Base-by-base conservation (phyloP, 2,329 filamentous ascomycete genomes). In the Chaetomium olivaceum region DNA sequence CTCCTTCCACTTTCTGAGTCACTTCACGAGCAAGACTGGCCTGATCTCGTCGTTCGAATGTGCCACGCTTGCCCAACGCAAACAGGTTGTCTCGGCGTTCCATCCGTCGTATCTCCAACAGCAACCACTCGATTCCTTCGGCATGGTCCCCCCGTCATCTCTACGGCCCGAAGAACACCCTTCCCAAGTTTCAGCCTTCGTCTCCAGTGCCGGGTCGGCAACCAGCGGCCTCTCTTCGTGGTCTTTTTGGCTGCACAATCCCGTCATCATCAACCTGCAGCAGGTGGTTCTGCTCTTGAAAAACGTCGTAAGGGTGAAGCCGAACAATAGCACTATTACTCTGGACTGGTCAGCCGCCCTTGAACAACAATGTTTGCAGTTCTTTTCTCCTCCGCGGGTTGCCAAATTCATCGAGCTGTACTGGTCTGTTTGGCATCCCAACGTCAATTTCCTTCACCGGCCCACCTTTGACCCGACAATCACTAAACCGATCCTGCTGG, bases 371-470 rank as follows among this genome's bases (percentile, higher is more conserved):
- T 74, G 72, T 36, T 66, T 73, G 21, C 60, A 71, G 27, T 74
- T 74, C 67, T 74, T 74, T 46, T 72, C 71, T 1, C 71, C 71
- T 1, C 61, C 59, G 0, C 74, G 74, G 39, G 62, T 78, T 27
- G 70, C 73, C 39, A 74, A 72, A 39, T 76, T 72, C 31, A 67
- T 78, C 9, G 71, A 73, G 7, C 64, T 77, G 6, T 79, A 76
- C 64, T 79, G 77, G 77, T 71, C 73, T 0, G 70, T 76, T 11
- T 78, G 77, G 77, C 73, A 77, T 65, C 75, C 77, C 3, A 77
- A 79, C 60, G 72, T 77, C 61, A 76, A 74, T 58, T 71, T 77
- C 23, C 59, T 77, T 2, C 77, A 78, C 61, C 73, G 73, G 31
- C 76, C 77, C 4, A 76, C 73, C 5, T 79, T 78, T 65, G 71